phyloP scores from a whole-genome alignment of 768 basidiomycete species.

The Epithele typhae region DNA sequence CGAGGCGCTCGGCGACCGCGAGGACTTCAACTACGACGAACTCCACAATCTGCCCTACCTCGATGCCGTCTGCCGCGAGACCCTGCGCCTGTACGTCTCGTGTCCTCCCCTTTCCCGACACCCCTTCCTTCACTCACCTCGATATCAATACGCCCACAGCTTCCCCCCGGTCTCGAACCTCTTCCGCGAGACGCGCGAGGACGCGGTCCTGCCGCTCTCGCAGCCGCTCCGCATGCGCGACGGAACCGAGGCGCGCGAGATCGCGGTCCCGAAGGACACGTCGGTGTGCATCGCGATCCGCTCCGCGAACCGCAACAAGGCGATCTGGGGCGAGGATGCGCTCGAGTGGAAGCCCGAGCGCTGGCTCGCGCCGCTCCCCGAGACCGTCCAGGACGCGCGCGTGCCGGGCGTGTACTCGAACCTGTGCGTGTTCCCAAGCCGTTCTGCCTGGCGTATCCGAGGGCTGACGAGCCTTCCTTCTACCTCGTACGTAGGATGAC shows the following conservation, averaged over 20 bases:
- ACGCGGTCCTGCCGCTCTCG: constrained; percentile 15
- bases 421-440: constrained; percentile 3
- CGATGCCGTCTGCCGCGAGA: constrained; percentile 15
- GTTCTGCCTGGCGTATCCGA: neutral
- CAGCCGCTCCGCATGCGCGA: constrained; percentile 13
- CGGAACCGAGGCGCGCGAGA: constrained; percentile 12
- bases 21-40: constrained; percentile 9
- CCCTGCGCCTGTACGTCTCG: constrained; percentile 6
- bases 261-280: constrained; percentile 17
- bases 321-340: constrained; percentile 24
- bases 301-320: constrained; percentile 21
- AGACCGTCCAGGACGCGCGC: constrained; percentile 6
- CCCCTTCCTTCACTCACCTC: too few species aligned
- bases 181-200: constrained; percentile 5
- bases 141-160: too few species aligned
- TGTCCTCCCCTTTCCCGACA: too few species aligned
- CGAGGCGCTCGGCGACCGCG: constrained; percentile 11
- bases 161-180: too few species aligned
- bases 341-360: constrained; percentile 23
- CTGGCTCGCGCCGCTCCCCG: constrained; percentile 17
- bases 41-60: constrained; percentile 9
- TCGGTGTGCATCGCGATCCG: constrained; percentile 14
- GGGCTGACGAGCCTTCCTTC: neutral
- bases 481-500: constrained; percentile 31
- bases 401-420: constrained; percentile 17